phyloP scores from a whole-genome alignment of 2,329 filamentous ascomycete species.

The Diaporthe humulicola region DNA sequence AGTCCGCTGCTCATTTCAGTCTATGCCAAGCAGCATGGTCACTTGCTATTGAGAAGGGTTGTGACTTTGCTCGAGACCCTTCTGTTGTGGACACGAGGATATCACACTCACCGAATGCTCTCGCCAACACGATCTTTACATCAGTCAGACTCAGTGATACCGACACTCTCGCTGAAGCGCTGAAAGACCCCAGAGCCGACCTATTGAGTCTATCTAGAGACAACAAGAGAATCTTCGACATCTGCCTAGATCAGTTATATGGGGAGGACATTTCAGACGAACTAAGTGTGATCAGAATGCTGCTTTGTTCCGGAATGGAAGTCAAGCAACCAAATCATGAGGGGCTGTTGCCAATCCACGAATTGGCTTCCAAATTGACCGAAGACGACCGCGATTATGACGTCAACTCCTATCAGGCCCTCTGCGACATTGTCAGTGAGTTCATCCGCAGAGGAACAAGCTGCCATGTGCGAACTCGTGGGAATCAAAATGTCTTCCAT shows the following conservation, averaged over 20 bases:
- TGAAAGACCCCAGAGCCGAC: neutral
- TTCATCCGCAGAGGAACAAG: neutral
- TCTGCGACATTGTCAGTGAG: neutral
- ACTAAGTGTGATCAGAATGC: neutral
- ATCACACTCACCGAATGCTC: neutral
- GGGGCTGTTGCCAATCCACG: neutral
- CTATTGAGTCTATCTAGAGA: neutral
- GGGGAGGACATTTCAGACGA: too few species aligned
- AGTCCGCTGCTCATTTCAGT: neutral
- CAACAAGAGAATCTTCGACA: neutral
- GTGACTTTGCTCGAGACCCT: neutral
- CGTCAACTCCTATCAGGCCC: neutral
- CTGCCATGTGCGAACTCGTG: neutral
- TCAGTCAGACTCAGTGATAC: neutral
- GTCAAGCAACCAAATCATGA: neutral
- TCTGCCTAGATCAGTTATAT: too few species aligned
- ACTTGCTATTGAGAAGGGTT: neutral
- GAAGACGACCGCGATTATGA: neutral
- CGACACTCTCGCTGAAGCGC: neutral
- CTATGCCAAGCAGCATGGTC: constrained; percentile 1
- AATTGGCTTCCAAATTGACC: too few species aligned
- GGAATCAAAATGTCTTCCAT: neutral
- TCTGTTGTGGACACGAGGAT: neutral
- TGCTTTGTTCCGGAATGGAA: neutral
- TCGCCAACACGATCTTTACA: neutral